Evolutionary conservation across 768 basidiomycete species (phyloP).

Genomic region (Leccinum broughii): DNA sequence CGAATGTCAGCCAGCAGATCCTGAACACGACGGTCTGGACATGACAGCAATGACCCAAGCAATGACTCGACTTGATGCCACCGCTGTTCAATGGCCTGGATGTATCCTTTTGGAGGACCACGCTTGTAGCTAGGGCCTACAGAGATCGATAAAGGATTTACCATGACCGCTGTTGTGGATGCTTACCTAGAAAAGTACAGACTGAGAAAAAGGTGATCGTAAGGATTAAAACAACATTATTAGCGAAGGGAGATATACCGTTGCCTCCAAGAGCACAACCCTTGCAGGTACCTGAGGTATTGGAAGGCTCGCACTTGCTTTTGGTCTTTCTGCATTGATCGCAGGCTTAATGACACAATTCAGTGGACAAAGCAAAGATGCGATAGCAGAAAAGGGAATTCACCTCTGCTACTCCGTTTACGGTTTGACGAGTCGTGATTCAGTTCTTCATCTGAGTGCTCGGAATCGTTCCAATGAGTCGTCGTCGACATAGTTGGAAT

Average conservation of each 20-base stretch:
- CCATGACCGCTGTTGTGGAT: background rate
- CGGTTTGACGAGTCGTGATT: slow-evolving; percentile 44
- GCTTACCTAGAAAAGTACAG: slow-evolving; percentile 65
- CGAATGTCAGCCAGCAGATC: slow-evolving; percentile 61
- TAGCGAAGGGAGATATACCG: slow-evolving; percentile 36
- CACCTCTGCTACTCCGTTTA: slow-evolving; percentile 68
- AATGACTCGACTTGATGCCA: slow-evolving; percentile 92
- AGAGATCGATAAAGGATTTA: slow-evolving; percentile 3
- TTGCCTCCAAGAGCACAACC: slow-evolving; percentile 60
- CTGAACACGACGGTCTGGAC: slow-evolving; percentile 64
- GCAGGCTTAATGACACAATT: slow-evolving; percentile 58
- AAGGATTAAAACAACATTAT: slow-evolving; percentile 5
- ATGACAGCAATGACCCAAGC: slow-evolving; percentile 79
- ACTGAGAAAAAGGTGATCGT: slow-evolving; percentile 38
- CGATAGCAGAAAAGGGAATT: slow-evolving; percentile 7
- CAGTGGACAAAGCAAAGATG: slow-evolving; percentile 9
- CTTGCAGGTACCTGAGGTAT: slow-evolving; percentile 54
- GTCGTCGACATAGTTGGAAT: slow-evolving; percentile 30
- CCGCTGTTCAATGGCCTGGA: slow-evolving; percentile 88
- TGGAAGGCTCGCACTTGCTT: slow-evolving; percentile 75
- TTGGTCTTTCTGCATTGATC: slow-evolving; percentile 89
- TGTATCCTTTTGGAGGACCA: slow-evolving; percentile 88
- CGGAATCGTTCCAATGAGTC: slow-evolving; percentile 55
- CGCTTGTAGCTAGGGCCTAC: slow-evolving; percentile 78
- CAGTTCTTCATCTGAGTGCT: slow-evolving; percentile 58